phyloP scores from a whole-genome alignment of 164 flowering plant species.

The Aristolochia contorta region DNA sequence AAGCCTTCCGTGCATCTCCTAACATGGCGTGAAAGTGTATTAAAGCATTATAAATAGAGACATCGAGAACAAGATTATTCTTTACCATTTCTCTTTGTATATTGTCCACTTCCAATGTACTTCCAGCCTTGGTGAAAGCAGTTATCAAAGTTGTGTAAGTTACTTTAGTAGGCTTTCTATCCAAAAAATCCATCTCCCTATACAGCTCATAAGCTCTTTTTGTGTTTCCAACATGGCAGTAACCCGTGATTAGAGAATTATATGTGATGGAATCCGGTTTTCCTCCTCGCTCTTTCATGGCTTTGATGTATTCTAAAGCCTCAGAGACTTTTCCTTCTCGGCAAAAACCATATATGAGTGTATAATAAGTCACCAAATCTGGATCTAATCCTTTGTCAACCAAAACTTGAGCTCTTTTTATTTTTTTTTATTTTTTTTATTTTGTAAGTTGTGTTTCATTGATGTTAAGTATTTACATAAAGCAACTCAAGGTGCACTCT shows the following conservation, averaged over 20 bases:
- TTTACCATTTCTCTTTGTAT: constrained; percentile 42
- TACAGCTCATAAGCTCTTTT: constrained; percentile 41
- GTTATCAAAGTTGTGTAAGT: constrained; percentile 49
- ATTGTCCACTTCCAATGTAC: constrained; percentile 24
- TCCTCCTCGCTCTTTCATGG: constrained; percentile 31
- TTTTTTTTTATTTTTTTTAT: too few species aligned
- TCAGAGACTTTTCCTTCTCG: constrained; percentile 33
- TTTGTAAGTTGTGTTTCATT: too few species aligned
- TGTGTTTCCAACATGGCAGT: constrained; percentile 26
- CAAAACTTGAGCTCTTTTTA: too few species aligned
- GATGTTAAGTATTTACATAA: too few species aligned
- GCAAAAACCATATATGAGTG: constrained; percentile 55
- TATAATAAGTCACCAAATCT: constrained; percentile 60
- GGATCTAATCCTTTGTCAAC: constrained; percentile 24
- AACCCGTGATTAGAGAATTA: constrained; percentile 62
- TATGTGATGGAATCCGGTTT: constrained; percentile 64
- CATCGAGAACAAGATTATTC: constrained; percentile 38
- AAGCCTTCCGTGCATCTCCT: constrained; percentile 41
- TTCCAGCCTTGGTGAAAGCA: constrained; percentile 28
- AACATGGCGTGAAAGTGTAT: constrained; percentile 38
- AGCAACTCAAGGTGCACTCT: too few species aligned
- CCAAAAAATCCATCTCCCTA: constrained; percentile 34
- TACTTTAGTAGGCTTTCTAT: constrained; percentile 40
- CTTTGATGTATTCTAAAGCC: constrained; percentile 45
- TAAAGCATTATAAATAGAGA: constrained; percentile 40